Base-by-base conservation (phyloP, 1,139 yeast species). In the Yamadazyma triangularis region DNA sequence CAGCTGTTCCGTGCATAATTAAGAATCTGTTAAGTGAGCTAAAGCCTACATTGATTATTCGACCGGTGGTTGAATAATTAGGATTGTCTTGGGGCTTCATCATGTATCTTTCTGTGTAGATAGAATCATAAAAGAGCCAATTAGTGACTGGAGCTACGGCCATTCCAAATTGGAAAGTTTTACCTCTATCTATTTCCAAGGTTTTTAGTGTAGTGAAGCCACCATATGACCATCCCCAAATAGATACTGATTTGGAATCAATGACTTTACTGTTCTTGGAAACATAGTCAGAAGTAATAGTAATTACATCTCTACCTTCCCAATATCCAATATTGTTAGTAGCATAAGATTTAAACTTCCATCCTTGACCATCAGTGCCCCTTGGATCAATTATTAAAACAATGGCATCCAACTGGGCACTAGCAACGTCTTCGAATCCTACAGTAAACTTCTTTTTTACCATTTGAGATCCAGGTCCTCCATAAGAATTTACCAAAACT, bases 1-100 rank as follows among this genome's bases (percentile, higher is more conserved):
- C 99, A 2, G 94, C 94, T 0, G 97, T 83, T 1, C 99, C 99
- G 50, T 91, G 98, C 81, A 89, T 81, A 4, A 91, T 50, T 39
- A 91, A 57, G 49, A 93, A 85, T 41, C 96, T 64, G 23, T 70
- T 60, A 1, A 71, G 56, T 2, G 51, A 42, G 24, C 58, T 53
- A 46, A 82, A 79, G 1, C 58, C 65, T 27, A 74, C 51, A 21
- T 79, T 66, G 2, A 59, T 60, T 23, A 83, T 72, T 28, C 63
- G 56, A 2, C 76, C 67, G 3, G 64, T 45, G 15, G 58, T 53
- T 4, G 54, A 51, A 47, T 82, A 81, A 13, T 69, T 60, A 7
- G 53, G 48, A 50, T 84, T 83, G 19, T 68, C 58, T 14, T 53
- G 45, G 1, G 95, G 94, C 9, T 61, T 49, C 25, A 78, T 80